Evolutionary conservation across 495 filamentous ascomycete species (phyloP), one percentile per base, ranked within the genome.

Genomic region (Terfezia boudieri): DNA sequence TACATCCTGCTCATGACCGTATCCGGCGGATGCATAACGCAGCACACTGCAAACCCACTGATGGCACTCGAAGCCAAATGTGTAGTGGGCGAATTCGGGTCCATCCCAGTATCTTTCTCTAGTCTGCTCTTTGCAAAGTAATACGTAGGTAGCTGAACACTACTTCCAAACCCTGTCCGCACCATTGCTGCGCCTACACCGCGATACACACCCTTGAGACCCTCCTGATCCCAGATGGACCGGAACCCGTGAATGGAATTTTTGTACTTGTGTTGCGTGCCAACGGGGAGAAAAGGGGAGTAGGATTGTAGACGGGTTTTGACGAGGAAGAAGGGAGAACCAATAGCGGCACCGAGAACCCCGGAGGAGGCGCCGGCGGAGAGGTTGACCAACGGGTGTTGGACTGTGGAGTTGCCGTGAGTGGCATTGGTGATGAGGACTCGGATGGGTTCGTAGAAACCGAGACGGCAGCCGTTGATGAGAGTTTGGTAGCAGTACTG

Each of bases 1-100:
- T 99, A 99, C 76, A 99, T 82, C 37, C 90, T 81, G 52, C 83
- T 87, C 90, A 99, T 99, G 69, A 99, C 85, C 9, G 92, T 96
- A 66, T 99, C 90, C 60, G 90, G 90, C 36, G 90, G 90, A 67
- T 99, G 92, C 90, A 99, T 99, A 56, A 94, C 79, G 60, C 84
- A 85, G 70, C 92, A 96, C 1, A 99, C 90, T 5, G 94, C 92
- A 60, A 99, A 92, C 8, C 90, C 90, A 59, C 86, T 94, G 4
- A 78, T 83, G 3, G 90, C 79, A 64, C 84, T 92, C 66, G 85
- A 92, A 11, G 84, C 77, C 53, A 99, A 66, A 65, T 99, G 90
- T 58, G 96, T 71, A 49, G 81, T 76, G n/a, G 86, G 78, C 5
- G 90, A 89, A 57, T 99, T 92, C 7, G 26, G 26, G 63, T 86